A percentile compares a stretch with the other conserved stretches of the same genome.
Evolutionary conservation across 176 grass and related monocot species (phyloP).

Genomic region (Paspalum notatum): DNA sequence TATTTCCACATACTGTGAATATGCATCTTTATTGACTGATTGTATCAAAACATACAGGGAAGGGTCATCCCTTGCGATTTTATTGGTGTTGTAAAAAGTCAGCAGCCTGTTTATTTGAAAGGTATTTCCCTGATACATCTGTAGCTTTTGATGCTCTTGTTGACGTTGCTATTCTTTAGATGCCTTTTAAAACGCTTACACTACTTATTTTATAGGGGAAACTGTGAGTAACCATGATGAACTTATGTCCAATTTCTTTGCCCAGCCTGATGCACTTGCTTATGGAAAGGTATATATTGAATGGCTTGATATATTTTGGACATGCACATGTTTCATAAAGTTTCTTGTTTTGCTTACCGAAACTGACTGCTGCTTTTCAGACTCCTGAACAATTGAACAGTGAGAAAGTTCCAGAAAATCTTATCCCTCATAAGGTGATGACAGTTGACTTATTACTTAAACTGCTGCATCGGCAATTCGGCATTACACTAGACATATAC

Average conservation of each 20-base stretch:
- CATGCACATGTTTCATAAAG: not conserved
- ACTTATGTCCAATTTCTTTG: conserved; percentile 99
- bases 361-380: conserved; percentile 46
- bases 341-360: conserved; percentile 36
- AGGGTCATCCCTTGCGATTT: conserved; percentile 98
- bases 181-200: conserved; percentile 37
- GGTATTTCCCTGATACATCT: conserved; percentile 33
- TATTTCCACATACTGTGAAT: conserved; percentile 5
- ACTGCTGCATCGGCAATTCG: conserved; percentile 1
- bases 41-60: conserved; percentile 60
- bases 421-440: conserved; percentile 90
- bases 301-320: conserved; percentile 26
- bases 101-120: conserved; percentile 91
- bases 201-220: conserved; percentile 61
- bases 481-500: conserved; percentile 25
- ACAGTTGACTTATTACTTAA: not conserved
- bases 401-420: conserved; percentile 71
- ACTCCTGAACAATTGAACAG: conserved; percentile 78
- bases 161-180: conserved; percentile 22
- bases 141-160: conserved; percentile 8
- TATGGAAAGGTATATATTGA: conserved; percentile 81
- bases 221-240: conserved; percentile 97
- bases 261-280: conserved; percentile 97
- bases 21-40: conserved; percentile 20
- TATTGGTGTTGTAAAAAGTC: conserved; percentile 84